Base-by-base conservation (phyloP, 2,329 filamentous ascomycete species). In the Xylariaceae sp. region DNA sequence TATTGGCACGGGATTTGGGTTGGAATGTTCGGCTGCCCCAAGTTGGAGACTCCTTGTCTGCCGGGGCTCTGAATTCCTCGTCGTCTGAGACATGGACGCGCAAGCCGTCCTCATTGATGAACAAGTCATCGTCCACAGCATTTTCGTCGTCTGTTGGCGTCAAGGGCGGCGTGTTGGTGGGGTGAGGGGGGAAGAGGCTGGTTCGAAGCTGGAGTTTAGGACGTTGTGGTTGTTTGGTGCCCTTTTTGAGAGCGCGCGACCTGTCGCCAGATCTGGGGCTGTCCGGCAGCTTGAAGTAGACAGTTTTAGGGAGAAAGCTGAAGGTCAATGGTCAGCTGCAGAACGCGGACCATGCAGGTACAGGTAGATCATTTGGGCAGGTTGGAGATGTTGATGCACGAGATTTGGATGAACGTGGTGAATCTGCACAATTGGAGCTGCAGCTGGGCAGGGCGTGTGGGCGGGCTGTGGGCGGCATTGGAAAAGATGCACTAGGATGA, bases 221-320 rank as follows among this genome's bases (percentile, higher is more conserved):
- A 34, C 54, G 60, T 46, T 41, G 54, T 37, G 43, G 51, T 45
- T 49, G 58, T 50, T 56, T 53, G 41, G 54, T 54, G 54, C 42
- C 51, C 40, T 49, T 48, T 50, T 45, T 55, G 44, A 26, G 57
- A 47, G 49, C 57, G 16, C 19, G 17, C 16, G 30, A 32, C 33
- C 17, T 35, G 15, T 35, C 36, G 4, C 32, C 32, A 19, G 17
- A 39, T 30, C n/a, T 36, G 38, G 71, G 69, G 24, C 72, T 73
- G 30, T 74, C 73, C 9, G 79, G 78, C 42, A 87, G 73, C 53
- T 83, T 83, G 64, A 97, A 97, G 64, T 95, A 83, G 57, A 95
- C 75, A 31, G 91, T 97, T 64, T 95, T 90, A 26, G 91, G 91
- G 28, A 96, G 78, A 62, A 95, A 95, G 43, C 90, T 95, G 60